Evolutionary conservation across 176 grass and related monocot species (phyloP).

Genomic region (Tillandsia fasciculata): DNA sequence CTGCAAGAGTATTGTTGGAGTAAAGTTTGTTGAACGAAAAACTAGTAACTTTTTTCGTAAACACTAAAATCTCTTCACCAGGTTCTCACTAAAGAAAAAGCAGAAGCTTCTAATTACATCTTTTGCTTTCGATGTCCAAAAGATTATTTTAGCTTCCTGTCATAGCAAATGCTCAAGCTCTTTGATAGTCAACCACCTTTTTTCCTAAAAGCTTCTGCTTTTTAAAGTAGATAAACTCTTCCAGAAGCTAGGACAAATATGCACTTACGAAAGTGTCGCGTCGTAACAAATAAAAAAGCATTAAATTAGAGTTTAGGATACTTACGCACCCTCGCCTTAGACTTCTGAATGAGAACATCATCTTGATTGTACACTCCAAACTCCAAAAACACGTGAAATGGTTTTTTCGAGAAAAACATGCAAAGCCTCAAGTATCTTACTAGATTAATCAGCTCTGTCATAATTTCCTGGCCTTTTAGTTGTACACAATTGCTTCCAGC

Average conservation of each 20-base stretch:
- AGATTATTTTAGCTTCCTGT: too few species aligned
- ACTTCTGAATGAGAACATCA: conserved; percentile 59
- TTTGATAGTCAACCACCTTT: too few species aligned
- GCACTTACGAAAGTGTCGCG: not conserved
- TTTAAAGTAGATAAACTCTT: too few species aligned
- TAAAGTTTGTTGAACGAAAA: too few species aligned
- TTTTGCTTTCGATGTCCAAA: too few species aligned
- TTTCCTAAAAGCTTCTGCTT: too few species aligned
- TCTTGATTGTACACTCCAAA: conserved; percentile 63
- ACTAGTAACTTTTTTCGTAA: too few species aligned
- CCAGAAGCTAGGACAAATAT: not conserved
- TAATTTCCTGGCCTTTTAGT: conserved; percentile 50
- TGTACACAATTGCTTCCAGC: conserved; percentile 54
- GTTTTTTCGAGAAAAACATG: conserved; percentile 80
- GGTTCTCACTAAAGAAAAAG: too few species aligned
- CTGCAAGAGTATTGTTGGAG: too few species aligned
- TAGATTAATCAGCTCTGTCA: conserved; percentile 48
- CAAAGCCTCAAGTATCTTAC: conserved; percentile 71
- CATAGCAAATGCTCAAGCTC: too few species aligned
- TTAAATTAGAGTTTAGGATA: conserved; percentile 26
- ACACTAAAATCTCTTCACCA: too few species aligned
- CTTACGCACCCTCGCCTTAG: conserved; percentile 92
- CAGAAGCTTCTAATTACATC: too few species aligned
- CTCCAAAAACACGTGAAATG: conserved; percentile 64
- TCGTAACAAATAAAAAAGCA: not conserved